Evolutionary conservation across 1,284 basidiomycete species (phyloP).

Genomic region (Tremellales sp.): DNA sequence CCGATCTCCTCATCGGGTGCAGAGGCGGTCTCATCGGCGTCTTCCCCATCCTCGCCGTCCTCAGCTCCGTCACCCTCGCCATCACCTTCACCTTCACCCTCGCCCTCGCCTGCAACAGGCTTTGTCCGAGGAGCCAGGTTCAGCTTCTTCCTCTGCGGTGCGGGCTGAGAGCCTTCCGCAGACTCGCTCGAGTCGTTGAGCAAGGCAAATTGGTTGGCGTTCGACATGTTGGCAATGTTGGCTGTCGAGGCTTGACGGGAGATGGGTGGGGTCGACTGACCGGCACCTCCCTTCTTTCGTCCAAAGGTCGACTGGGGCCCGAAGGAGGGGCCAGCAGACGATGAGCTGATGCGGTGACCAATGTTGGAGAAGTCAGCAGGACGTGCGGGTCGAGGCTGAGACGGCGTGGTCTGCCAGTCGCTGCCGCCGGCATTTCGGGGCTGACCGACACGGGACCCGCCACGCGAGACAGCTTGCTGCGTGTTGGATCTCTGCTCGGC

Average conservation of each 20-base stretch:
- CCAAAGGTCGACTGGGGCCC: slow-evolving; percentile 79
- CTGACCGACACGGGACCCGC: slow-evolving; percentile 83
- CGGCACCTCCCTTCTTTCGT: slow-evolving; percentile 58
- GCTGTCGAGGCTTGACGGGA: slow-evolving; percentile 70
- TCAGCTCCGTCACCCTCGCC: slow-evolving; percentile 47
- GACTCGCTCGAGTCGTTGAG: slow-evolving; percentile 58
- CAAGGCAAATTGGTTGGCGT: slow-evolving; percentile 74
- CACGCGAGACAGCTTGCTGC: slow-evolving; percentile 60
- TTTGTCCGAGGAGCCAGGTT: slow-evolving; percentile 61
- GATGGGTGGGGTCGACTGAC: slow-evolving; percentile 59
- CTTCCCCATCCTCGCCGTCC: slow-evolving; percentile 55
- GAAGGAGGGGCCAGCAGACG: slow-evolving; percentile 59
- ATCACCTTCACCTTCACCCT: slow-evolving; percentile 35
- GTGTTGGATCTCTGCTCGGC: slow-evolving; percentile 61
- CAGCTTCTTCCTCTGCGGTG: slow-evolving; percentile 67
- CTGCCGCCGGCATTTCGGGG: slow-evolving; percentile 57
- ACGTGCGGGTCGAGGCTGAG: slow-evolving; percentile 53
- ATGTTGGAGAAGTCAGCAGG: slow-evolving; percentile 74
- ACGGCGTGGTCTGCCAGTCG: slow-evolving; percentile 79
- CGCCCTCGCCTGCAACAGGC: slow-evolving; percentile 49
- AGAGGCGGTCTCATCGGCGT: slow-evolving; percentile 52
- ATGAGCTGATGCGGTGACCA: slow-evolving; percentile 69
- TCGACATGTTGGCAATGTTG: slow-evolving; percentile 72
- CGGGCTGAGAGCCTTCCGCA: slow-evolving; percentile 47
- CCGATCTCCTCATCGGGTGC: slow-evolving; percentile 52